phyloP scores from a whole-genome alignment of 805 yeast species.

The Candida insectorum region DNA sequence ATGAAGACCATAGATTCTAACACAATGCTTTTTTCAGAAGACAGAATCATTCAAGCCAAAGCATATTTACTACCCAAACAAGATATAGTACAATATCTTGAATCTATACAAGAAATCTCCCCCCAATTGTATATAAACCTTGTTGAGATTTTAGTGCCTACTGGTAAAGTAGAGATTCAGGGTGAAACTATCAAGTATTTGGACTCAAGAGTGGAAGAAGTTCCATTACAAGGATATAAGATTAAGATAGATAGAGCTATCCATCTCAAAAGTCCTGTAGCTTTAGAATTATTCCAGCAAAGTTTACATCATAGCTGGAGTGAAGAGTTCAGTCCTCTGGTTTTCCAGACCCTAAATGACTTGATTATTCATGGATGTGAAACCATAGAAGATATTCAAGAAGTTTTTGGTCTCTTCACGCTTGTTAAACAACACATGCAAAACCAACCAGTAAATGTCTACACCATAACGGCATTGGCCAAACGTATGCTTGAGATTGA shows the following conservation, averaged over 20 bases:
- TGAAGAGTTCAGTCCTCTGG: slow-evolving; percentile 24
- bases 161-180: slow-evolving; percentile 14
- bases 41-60: slow-evolving; percentile 9
- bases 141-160: slow-evolving; percentile 15
- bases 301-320: slow-evolving; percentile 27
- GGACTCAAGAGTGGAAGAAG: slow-evolving; percentile 2
- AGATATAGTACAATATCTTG: neutral
- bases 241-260: slow-evolving; percentile 27
- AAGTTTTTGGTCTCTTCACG: slow-evolving; percentile 30
- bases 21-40: slow-evolving; percentile 7
- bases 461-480: slow-evolving; percentile 26
- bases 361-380: slow-evolving; percentile 37
- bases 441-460: slow-evolving; percentile 21
- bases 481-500: slow-evolving; percentile 28
- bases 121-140: slow-evolving; percentile 15
- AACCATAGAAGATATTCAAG: slow-evolving; percentile 23
- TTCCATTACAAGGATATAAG: slow-evolving; percentile 22
- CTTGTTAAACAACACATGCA: slow-evolving; percentile 36
- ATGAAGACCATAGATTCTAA: slow-evolving; percentile 1
- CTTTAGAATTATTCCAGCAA: slow-evolving; percentile 28
- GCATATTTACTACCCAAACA: neutral
- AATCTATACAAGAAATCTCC: slow-evolving; percentile 8
- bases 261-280: slow-evolving; percentile 15
- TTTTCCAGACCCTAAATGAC: slow-evolving; percentile 41
- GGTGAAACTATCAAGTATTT: slow-evolving; percentile 11